These are phyloP conservation scores for Neurospora crassa DNA, from an alignment of 2,329 filamentous ascomycete genomes.

Conservation along the genomic window DNA sequence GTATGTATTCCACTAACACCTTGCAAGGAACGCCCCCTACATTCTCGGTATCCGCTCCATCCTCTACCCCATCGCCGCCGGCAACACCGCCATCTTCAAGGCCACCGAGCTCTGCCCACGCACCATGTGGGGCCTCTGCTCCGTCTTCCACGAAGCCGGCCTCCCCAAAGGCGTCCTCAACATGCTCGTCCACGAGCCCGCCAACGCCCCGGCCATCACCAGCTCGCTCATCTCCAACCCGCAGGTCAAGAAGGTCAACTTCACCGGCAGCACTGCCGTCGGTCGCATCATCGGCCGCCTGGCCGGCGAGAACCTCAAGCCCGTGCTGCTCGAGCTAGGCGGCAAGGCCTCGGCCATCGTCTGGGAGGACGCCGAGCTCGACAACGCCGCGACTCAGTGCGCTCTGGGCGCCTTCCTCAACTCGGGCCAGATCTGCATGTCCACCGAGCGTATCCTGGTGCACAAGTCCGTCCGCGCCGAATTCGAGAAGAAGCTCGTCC, in stretches of 20 bases:
- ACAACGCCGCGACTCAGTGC: constrained; percentile 59
- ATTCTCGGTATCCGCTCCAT: constrained; percentile 46
- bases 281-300: constrained; percentile 62
- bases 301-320: constrained; percentile 68
- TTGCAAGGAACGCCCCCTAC: constrained; percentile 46
- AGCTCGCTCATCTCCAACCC: constrained; percentile 57
- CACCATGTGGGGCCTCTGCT: constrained; percentile 51
- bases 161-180: constrained; percentile 68
- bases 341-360: constrained; percentile 75
- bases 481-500: constrained; percentile 35
- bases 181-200: constrained; percentile 54
- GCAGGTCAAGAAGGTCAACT: constrained; percentile 70
- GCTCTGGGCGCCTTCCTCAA: constrained; percentile 64
- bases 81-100: constrained; percentile 70
- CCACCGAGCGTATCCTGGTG: constrained; percentile 63
- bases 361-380: constrained; percentile 68
- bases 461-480: constrained; percentile 35
- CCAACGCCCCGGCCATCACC: constrained; percentile 59
- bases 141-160: constrained; percentile 62
- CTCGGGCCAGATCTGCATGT: constrained; percentile 78
- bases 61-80: constrained; percentile 59
- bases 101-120: constrained; percentile 59
- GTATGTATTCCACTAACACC: not conserved
- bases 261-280: constrained; percentile 68
- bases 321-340: constrained; percentile 70